Base-by-base conservation (phyloP, 2,329 filamentous ascomycete genomes). In the Pseudogymnoascus sp. region DNA sequence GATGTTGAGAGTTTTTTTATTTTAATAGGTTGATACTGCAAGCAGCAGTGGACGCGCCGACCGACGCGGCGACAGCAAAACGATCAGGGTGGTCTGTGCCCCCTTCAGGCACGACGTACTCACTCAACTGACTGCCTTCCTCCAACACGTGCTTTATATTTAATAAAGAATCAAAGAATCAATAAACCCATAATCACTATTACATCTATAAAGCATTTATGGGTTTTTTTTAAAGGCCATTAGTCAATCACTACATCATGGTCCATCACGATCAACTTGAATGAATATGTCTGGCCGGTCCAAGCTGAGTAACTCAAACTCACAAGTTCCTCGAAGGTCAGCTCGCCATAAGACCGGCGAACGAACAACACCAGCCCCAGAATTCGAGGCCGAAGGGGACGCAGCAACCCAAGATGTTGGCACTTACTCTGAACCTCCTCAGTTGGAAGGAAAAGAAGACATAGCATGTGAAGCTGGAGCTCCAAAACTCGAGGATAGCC, bases 31-130 rank as follows among this genome's bases (percentile, higher is more conserved):
- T 31, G 46, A n/a, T 33, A 19, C 50, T 26, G 16, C 28, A 56
- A 50, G 24, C 26, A 56, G 6, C 28, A 56, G 50, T 35, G 35
- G 50, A 56, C 50, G 50, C 50, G 50, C 50, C 50, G 50, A 56
- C 50, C 5, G 50, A 56, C 50, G 50, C 50, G 50, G 50, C 50
- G 50, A 56, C 50, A 56, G 50, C 50, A 56, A 56, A 46, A 56
- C 11, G 50, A 8, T 11, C 50, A 56, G 6, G 28, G 50, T 56
- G 50, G 50, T 56, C 50, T 56, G 50, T 56, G 50, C 50, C 14
- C 6, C 28, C 28, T 33, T 6, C 43, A 22, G 28, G 50, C 6
- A 53, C 14, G 26, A 53, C 14, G 26, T 31, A 31, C 28, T 56
- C 28, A 22, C 50, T 56, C 28, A 33, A 53, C 46, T 28, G 24